Conservation (phyloP, 2,329 filamentous ascomycete species). For the Trichoderma breve region DNA sequence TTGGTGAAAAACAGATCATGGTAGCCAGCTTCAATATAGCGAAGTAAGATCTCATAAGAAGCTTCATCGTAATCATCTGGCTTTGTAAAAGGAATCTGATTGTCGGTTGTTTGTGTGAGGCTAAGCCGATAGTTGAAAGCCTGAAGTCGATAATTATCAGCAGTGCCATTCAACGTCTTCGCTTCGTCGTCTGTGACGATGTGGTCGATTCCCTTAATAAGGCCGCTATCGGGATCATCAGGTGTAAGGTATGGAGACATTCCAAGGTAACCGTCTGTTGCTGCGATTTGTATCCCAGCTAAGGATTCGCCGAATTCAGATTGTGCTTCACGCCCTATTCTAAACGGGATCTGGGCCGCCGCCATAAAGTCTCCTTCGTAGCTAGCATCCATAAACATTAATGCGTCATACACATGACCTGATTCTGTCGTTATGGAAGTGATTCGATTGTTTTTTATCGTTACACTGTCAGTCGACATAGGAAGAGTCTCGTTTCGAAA, state of each 20-base stretch:
- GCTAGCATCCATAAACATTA: conserved; percentile 29
- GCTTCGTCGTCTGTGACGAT: conserved; percentile 7
- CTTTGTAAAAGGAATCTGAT: conserved; percentile 18
- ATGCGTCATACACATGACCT: conserved; percentile 1
- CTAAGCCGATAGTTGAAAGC: conserved; percentile 21
- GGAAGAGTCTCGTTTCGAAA: not conserved
- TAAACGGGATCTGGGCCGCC: conserved; percentile 22
- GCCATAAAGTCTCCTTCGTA: conserved; percentile 30
- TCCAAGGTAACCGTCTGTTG: not conserved
- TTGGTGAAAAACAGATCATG: conserved; percentile 14
- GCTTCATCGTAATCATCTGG: conserved; percentile 14
- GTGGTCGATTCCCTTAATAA: conserved; percentile 24
- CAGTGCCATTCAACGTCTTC: not conserved
- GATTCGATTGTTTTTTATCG: conserved; percentile 10
- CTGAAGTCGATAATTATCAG: conserved; percentile 19
- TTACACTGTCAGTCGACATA: conserved; percentile 4
- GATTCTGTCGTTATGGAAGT: conserved; percentile 12
- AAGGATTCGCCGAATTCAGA: conserved; percentile 21
- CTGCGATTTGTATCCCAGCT: conserved; percentile 17
- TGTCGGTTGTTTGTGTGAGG: conserved; percentile 11
- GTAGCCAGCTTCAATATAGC: conserved; percentile 19
- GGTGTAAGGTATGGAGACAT: conserved; percentile 25
- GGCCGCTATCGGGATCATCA: conserved; percentile 22
- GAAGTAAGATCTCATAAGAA: conserved; percentile 18
- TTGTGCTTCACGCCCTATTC: conserved; percentile 22